Conservation (phyloP, 2,329 filamentous ascomycete species). For the Aureobasidium sp. region DNA sequence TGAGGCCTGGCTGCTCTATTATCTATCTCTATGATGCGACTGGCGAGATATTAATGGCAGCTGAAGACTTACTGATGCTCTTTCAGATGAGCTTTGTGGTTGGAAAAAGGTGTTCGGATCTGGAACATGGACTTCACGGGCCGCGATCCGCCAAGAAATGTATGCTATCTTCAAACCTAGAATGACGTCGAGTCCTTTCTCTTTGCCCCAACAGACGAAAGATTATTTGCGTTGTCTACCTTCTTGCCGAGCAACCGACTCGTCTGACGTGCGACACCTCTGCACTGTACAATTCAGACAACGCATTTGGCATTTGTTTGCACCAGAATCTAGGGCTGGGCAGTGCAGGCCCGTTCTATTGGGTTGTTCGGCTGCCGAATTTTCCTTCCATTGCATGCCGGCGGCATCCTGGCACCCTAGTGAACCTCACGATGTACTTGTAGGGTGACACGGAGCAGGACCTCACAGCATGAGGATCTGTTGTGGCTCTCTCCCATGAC, state of each 20-base stretch:
- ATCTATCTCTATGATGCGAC: neutral
- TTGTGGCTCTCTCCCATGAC: neutral
- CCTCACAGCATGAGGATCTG: neutral
- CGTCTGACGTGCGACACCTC: constrained; percentile 1
- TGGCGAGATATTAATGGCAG: neutral
- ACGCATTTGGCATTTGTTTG: neutral
- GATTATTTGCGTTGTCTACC: constrained; percentile 1
- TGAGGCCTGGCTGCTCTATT: neutral
- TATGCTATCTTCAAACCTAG: neutral
- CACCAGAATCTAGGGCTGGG: neutral
- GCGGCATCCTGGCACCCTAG: neutral
- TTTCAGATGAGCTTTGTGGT: neutral
- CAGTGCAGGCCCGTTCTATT: neutral
- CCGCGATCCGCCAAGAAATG: constrained; percentile 3
- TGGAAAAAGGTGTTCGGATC: neutral
- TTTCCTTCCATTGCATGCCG: neutral
- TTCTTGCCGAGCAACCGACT: constrained; percentile 7
- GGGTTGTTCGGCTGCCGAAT: neutral
- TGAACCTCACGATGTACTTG: neutral
- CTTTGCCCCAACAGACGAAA: constrained; percentile 1
- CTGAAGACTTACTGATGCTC: neutral
- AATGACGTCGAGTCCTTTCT: neutral
- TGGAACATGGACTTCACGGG: neutral
- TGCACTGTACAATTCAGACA: neutral
- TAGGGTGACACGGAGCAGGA: neutral